Base-by-base conservation (phyloP, 1,139 yeast species). In the Pichiaceae sp. region DNA sequence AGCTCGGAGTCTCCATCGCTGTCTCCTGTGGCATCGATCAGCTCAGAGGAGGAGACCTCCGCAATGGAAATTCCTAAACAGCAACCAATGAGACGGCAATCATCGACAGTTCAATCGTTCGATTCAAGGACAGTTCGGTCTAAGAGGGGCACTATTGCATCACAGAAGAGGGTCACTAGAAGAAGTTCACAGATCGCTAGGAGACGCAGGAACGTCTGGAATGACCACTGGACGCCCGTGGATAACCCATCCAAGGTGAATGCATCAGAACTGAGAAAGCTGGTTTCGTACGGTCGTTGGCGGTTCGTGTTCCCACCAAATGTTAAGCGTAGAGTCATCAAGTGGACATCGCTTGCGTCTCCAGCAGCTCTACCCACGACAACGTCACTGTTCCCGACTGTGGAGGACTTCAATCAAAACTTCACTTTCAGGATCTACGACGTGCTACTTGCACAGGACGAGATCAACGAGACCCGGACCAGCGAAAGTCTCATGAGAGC, bases 331-430 rank as follows among this genome's bases (percentile, higher is more conserved):
- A 72, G 77, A 46, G 66, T 74, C 11, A 80, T 89, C 32, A 89
- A 89, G 53, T 93, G 98, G 98, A 72, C 85, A 40, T 89, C 97
- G 0, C 68, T 93, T 38, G 82, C 86, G 26, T 77, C 96, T 0
- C 99, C 99, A 0, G 97, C 97, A 0, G 80, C 95, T 3, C 62
- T 93, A 18, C 99, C 99, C 0, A 64, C 82, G 0, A 77, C 85
- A 1, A 78, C 94, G 0, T 74, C 82, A 1, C 67, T 79, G 7
- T 86, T 89, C 50, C 97, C 97, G 0, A 60, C 78, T 0, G 62
- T 67, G 4, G 64, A 68, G 6, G 91, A 84, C 43, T 76, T 89
- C 48, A 72, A 75, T 36, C 62, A 66, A 2, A 72, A 77, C 37
- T 81, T 75, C 53, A 75, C 78, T 0, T 67, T 71, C 43, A 60